Base-by-base conservation (phyloP, 2,329 filamentous ascomycete species). In the Penicillium digitatum region DNA sequence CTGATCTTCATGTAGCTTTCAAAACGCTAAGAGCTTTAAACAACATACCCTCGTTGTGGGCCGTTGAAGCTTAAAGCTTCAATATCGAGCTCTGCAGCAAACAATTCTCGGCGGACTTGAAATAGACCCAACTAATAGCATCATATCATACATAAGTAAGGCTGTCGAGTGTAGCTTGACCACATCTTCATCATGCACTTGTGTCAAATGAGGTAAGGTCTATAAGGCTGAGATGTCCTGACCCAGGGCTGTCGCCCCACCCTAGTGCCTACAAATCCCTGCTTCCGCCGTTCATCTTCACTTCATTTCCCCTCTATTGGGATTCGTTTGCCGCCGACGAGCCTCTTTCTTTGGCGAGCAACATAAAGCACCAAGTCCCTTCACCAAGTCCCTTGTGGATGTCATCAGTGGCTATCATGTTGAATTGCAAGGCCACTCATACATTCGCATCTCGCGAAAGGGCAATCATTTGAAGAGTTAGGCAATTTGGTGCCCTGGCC, bases 11-110 rank as follows among this genome's bases (percentile, higher is more conserved):
- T 22, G 6, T 48, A 39, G 16, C 8, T 39, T 16, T 7, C 56
- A 50, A 43, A 52, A 54, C 50, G 38, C 42, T 48, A 37, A 38
- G 38, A 10, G 11, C n/a, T n/a, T n/a, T n/a, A 6, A 52, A 47
- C 57, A 58, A 46, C 45, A 56, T 43, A 54, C 40, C 56, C 56
- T 62, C 55, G 1, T 27, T 40, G 56, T 57, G 47, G 59, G 52
- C 51, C 56, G 35, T 45, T 57, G 59, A 60, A 63, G 59, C 56
- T 58, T 63, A 61, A 63, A 56, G 31, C 42, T 60, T 50, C 52
- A 56, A 52, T 40, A 16, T 56, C 54, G 40, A 49, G 27, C 45
- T 35, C 53, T 24, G 47, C 55, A 58, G 43, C 35, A 54, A 50
- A n/a, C n/a, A 44, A 20, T 24, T 45, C 49, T 52, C 34, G 35